Conservation (phyloP, 208 protist species). For the Leishmania braziliensis region DNA sequence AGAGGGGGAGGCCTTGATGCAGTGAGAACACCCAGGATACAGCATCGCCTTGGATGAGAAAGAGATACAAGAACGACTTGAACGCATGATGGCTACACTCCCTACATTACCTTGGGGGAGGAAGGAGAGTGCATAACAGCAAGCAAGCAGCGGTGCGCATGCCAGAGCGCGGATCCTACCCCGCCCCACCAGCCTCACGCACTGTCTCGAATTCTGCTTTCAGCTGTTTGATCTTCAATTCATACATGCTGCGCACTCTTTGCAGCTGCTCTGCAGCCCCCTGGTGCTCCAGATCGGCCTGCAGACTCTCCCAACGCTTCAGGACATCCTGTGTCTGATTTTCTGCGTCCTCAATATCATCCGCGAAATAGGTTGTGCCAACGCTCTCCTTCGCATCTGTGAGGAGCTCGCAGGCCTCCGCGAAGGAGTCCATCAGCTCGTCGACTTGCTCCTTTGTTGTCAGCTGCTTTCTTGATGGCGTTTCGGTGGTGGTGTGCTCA, state of each 20-base stretch:
- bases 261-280: slow-evolving; percentile 37
- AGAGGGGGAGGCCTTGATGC: neutral
- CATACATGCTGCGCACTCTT: slow-evolving; percentile 53
- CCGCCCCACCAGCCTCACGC: slow-evolving; percentile 26
- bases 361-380: slow-evolving; percentile 68
- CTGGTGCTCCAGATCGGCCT: slow-evolving; percentile 25
- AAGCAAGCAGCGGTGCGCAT: neutral
- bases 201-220: slow-evolving; percentile 57
- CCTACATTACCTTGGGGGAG: neutral
- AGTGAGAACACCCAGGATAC: neutral
- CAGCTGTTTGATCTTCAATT: slow-evolving; percentile 76
- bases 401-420: slow-evolving; percentile 69
- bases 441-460: slow-evolving; percentile 34
- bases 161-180: neutral
- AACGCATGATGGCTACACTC: neutral
- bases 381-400: slow-evolving; percentile 64
- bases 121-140: neutral
- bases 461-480: neutral
- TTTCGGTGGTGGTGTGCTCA: slow-evolving; percentile 3
- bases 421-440: slow-evolving; percentile 64
- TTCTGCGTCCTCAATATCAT: slow-evolving; percentile 73
- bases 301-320: slow-evolving; percentile 50
- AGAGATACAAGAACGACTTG: neutral
- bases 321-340: slow-evolving; percentile 54
- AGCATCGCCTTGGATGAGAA: neutral